Percentiles rank a stretch among this genome's conserved stretches.
Evolutionary conservation across 805 yeast species (phyloP).

Genomic region (Kurtzmaniella cleridarum): DNA sequence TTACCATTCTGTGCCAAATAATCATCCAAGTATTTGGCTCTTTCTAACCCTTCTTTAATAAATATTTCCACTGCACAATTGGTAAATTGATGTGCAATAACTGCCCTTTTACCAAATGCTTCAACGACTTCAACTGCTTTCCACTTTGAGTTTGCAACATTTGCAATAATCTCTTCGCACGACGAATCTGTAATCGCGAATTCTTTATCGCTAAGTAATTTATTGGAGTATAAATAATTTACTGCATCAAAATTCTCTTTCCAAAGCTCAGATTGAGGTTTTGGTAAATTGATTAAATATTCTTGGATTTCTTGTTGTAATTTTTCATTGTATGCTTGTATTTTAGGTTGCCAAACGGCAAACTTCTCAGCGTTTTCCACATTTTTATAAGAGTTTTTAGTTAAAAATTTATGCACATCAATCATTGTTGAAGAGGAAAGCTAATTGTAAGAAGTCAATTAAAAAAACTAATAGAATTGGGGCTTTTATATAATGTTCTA

Average conservation of each 20-base stretch:
- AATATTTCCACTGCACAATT: slow-evolving; percentile 57
- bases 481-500: too few species aligned
- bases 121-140: slow-evolving; percentile 48
- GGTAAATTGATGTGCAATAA: slow-evolving; percentile 59
- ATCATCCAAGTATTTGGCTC: slow-evolving; percentile 56
- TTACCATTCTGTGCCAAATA: slow-evolving; percentile 42
- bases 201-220: slow-evolving; percentile 27
- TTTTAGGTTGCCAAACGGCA: slow-evolving; percentile 23
- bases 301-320: slow-evolving; percentile 16
- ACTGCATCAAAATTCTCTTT: not conserved
- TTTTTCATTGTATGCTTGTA: slow-evolving; percentile 22
- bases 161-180: slow-evolving; percentile 36
- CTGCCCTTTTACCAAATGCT: slow-evolving; percentile 63
- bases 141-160: slow-evolving; percentile 43
- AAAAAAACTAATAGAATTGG: too few species aligned
- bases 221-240: not conserved
- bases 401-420: too few species aligned
- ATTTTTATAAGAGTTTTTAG: too few species aligned
- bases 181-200: slow-evolving; percentile 38
- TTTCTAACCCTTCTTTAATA: slow-evolving; percentile 54
- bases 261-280: too few species aligned
- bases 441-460: too few species aligned
- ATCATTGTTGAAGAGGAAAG: too few species aligned
- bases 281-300: not conserved
- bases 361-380: too few species aligned